Evolutionary conservation across 495 filamentous ascomycete genomes (phyloP), one percentile per base, ranked within the genome.

Genomic region (Penicillium canariense): DNA sequence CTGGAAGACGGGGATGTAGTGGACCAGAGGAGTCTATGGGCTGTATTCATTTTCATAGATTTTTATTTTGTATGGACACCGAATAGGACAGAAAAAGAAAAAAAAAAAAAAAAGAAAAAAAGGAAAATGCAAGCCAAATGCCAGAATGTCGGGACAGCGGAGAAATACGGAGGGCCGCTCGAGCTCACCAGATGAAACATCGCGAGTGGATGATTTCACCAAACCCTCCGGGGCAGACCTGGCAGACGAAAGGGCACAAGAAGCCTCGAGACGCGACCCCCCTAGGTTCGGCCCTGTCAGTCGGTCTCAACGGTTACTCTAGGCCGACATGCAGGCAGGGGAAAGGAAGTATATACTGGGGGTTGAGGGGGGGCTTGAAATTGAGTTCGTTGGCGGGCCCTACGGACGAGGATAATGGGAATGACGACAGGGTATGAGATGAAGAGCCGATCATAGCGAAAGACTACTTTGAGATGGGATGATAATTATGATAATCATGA

Each of bases 201-300:
- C 3, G 36, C 38, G 14, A 36, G 47, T 48, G 39, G 27, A 52
- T 52, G 56, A 54, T 65, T 59, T 62, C 54, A 60, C 18, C 54
- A 60, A 53, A 42, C 52, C 52, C 52, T 55, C 52, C 52, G 52
- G 17, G 38, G 30, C 31, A 34, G 18, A 31, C 17, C 8, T 23
- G 38, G 25, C 20, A 23, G 20, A 25, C 5, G 20, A 14, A 23
- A 22, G n/a, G n/a, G n/a, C n/a, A n/a, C n/a, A n/a, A n/a, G n/a
- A n/a, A n/a, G n/a, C n/a, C n/a, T n/a, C n/a, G n/a, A n/a, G n/a
- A n/a, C n/a, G n/a, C n/a, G n/a, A n/a, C n/a, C n/a, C n/a, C n/a
- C n/a, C n/a, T n/a, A n/a, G n/a, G n/a, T n/a, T n/a, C n/a, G n/a
- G n/a, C n/a, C n/a, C n/a, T n/a, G n/a, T n/a, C n/a, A n/a, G n/a